Evolutionary conservation across 164 flowering plant genomes (phyloP).

Genomic region (Litsea cubeba): DNA sequence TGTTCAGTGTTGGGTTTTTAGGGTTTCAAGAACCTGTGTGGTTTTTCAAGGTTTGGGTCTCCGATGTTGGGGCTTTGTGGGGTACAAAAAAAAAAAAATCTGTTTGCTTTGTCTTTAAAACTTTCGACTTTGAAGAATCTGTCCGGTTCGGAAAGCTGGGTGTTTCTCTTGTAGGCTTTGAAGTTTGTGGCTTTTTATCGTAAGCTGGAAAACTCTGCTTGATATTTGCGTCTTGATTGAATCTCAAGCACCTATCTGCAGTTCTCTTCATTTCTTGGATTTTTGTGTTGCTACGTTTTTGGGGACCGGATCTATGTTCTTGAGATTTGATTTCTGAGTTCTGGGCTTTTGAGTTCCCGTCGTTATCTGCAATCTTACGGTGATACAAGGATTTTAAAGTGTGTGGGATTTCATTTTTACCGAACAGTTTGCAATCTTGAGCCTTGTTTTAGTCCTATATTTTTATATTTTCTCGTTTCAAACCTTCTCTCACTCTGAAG

Average conservation of each 20-base stretch:
- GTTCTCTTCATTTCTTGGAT: not conserved
- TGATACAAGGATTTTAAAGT: not conserved
- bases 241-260: not conserved
- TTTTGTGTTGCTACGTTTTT: too few species aligned
- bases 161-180: too few species aligned
- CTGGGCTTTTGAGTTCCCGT: slow-evolving; percentile 2
- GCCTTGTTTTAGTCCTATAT: not conserved
- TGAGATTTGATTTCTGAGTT: not conserved
- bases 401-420: not conserved
- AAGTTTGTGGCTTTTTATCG: too few species aligned
- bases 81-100: too few species aligned
- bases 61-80: not conserved
- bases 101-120: not conserved
- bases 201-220: not conserved
- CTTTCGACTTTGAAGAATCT: not conserved
- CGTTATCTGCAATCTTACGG: not conserved
- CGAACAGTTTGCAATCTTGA: not conserved
- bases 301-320: not conserved
- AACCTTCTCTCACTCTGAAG: slow-evolving; percentile 13
- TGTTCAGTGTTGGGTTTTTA: not conserved
- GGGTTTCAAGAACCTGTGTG: not conserved
- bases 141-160: not conserved
- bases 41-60: not conserved
- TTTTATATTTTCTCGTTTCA: not conserved
- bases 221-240: slow-evolving; percentile 3